Percentiles rank a stretch among this genome's conserved stretches.
Evolutionary conservation across 1,139 yeast genomes (phyloP).

Genomic region (Saccharomyces uvarum): DNA sequence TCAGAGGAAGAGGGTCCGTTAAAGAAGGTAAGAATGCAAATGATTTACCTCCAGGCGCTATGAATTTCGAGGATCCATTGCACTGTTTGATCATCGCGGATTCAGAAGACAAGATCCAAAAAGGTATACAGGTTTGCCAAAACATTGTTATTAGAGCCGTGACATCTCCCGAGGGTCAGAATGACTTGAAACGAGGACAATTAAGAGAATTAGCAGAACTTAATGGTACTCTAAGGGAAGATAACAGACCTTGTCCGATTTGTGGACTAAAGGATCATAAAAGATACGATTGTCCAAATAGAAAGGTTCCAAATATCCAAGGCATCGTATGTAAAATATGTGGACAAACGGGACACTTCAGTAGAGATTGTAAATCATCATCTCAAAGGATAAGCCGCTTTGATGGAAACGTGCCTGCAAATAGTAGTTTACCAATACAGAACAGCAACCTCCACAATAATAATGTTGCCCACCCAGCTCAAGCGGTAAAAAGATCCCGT

Average conservation of each 20-base stretch:
- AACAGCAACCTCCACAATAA: background rate
- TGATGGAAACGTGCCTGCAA: background rate
- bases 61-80: conserved; percentile 65
- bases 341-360: conserved; percentile 79
- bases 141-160: conserved; percentile 77
- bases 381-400: background rate
- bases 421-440: background rate
- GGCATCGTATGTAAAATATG: conserved; percentile 64
- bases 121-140: conserved; percentile 69
- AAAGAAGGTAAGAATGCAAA: conserved; percentile 72
- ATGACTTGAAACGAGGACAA: conserved; percentile 85
- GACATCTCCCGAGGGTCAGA: conserved; percentile 85
- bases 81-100: conserved; percentile 88
- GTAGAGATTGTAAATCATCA: conserved; percentile 67
- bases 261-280: conserved; percentile 58
- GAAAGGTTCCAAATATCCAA: conserved; percentile 45
- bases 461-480: background rate
- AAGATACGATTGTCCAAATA: conserved; percentile 53
- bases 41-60: conserved; percentile 40
- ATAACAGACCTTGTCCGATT: conserved; percentile 54
- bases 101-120: conserved; percentile 64
- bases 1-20: conserved; percentile 90
- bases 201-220: conserved; percentile 84
- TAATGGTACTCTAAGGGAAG: conserved; percentile 88
- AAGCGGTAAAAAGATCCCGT: background rate